Base-by-base conservation (phyloP, 306 rosid species). In the Vigna reflexopilosa region DNA sequence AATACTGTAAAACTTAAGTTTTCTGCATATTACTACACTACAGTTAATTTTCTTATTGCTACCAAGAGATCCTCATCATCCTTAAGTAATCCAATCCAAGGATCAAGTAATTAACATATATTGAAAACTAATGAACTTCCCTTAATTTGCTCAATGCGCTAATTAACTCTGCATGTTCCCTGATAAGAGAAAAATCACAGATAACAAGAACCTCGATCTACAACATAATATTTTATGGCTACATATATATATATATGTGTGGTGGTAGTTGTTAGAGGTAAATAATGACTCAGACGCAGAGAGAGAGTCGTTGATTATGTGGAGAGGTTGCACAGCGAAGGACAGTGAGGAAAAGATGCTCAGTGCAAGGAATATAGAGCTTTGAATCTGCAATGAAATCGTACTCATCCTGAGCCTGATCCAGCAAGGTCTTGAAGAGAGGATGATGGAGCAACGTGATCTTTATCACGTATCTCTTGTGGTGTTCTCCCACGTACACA, bases 281-380 rank as follows among this genome's bases (percentile, higher is more conserved):
- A 12, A 58, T 10, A 6, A n/a, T 67, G 73, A 32, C 74, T 81
- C 61, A 83, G 47, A 76, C 67, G 67, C 81, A 67, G 17, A 78
- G 73, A 70, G 78, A 24, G 67, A 72, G 51, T 47, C 64, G 70
- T 63, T 75, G 50, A 3, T 73, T 65, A 22, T 82, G 80, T 0
- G 91, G 82, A 28, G 83, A 84, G 85, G 56, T 77, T 26, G 89
- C 93, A 7, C 86, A 83, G 36, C 73, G 87, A 54, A 93, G 84
- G 52, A 95, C 90, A 70, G 75, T 64, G 67, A 87, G 84, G 83
- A 95, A 93, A 61, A 88, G 82, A 80, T 67, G 86, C 83, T 88
- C 99, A 16, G 88, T 90, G 44, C 99, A 93, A 14, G 97, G 98
- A 59, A 96, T 91, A 72, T 89, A 89, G 70, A 96, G 94, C 70